Evolutionary conservation across 306 rosid species (phyloP).

Genomic region (Rosa chinensis): DNA sequence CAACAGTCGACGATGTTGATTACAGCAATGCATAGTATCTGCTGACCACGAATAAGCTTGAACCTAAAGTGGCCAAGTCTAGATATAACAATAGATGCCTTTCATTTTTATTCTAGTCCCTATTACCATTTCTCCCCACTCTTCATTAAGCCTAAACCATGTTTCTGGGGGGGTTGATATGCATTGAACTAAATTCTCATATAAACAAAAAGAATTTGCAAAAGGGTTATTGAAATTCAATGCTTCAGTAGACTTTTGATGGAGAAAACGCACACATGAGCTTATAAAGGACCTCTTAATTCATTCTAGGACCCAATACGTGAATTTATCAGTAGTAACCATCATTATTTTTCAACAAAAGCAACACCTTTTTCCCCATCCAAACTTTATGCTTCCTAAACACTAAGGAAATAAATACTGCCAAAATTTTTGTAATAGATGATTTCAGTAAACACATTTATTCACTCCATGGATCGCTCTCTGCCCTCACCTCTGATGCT

Average conservation of each 20-base stretch:
- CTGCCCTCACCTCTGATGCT: conserved; percentile 85
- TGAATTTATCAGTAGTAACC: not conserved
- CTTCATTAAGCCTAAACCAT: too few relatives aligned
- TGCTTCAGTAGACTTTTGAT: not conserved
- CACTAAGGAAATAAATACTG: conserved; percentile 10
- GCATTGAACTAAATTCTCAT: too few relatives aligned
- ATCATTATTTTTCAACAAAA: not conserved
- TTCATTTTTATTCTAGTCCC: too few relatives aligned
- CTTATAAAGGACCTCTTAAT: not conserved
- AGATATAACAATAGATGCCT: too few relatives aligned
- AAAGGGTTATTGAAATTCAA: not conserved
- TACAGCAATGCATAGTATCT: too few relatives aligned
- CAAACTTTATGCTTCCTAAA: not conserved
- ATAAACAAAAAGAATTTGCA: not conserved
- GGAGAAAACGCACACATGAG: not conserved
- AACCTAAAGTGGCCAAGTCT: too few relatives aligned
- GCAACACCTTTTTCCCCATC: not conserved
- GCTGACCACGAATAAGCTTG: too few relatives aligned
- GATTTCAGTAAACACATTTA: conserved; percentile 18
- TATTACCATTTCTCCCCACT: too few relatives aligned
- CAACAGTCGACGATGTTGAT: too few relatives aligned
- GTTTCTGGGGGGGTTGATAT: too few relatives aligned
- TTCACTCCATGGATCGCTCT: conserved; percentile 87
- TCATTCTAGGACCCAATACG: not conserved
- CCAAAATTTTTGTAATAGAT: conserved; percentile 30